Base-by-base conservation (phyloP, 805 yeast genomes). In the Cyberlindnera lachancei region DNA sequence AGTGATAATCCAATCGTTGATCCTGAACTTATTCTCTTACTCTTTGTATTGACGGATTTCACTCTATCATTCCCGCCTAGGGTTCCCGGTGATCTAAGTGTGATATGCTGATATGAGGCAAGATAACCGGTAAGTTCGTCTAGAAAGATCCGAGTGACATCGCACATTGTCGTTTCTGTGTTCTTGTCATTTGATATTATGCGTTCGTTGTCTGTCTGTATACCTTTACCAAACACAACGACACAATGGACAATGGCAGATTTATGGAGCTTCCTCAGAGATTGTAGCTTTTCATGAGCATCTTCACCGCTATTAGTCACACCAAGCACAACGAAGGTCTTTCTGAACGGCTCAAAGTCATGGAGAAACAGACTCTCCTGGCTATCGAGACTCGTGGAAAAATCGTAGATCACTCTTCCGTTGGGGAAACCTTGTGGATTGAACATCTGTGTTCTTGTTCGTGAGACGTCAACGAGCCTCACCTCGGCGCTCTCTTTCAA, bases 331-430 rank as follows among this genome's bases (percentile, higher is more conserved):
- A 79, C 65, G 44, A 85, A 73, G 0, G 82, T 74, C 50, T 86
- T 85, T 31, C 96, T 60, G 56, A 72, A 86, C 1, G 96, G 95
- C 57, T 92, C 96, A 41, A 90, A 75, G 55, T 90, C 97, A 44
- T 81, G 84, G 25, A 90, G 61, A 33, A 81, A 78, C 6, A 77
- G 56, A 18, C 80, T 67, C 25, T 73, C 76, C n/a, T 64, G 66
- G 34, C 73, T 79, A 2, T 69, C 61, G 6, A 59, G 48, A 0
- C 69, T 45, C 2, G 68, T 55, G 10, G 58, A 55, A 41, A 75
- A 74, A 35, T 76, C 77, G 48, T 70, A 83, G 11, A 76, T 53
- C 1, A 90, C 56, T 30, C 79, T 59, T 0, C 97, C 97, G 30
- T 69, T 68, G 1, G 96, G 95, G 46, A 74, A 83, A 0, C 80